Evolutionary conservation across 345 rosid genomes (phyloP).

Genomic region (Acer saccharum): DNA sequence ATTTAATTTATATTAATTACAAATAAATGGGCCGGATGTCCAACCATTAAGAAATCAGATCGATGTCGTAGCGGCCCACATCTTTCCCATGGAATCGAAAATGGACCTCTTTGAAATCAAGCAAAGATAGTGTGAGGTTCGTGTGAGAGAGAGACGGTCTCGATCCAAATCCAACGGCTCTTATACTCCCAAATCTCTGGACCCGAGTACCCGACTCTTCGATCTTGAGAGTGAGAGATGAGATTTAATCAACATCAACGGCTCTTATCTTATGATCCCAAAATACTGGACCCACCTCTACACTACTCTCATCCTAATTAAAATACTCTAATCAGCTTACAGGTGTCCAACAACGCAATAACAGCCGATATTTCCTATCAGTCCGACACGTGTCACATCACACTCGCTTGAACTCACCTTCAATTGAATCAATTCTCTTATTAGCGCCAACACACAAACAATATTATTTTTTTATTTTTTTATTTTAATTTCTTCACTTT

Average conservation of each 20-base stretch:
- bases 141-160: not conserved
- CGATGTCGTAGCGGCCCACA: not conserved
- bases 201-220: no score
- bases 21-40: no score
- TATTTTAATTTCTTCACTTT: not conserved
- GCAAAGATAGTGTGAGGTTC: not conserved
- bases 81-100: no score
- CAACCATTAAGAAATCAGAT: not conserved
- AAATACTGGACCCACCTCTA: not conserved
- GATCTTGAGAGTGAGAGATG: not conserved
- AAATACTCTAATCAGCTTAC: not conserved
- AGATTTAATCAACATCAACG: not conserved
- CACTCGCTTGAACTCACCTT: slow-evolving; percentile 20
- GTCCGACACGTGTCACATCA: slow-evolving; percentile 41
- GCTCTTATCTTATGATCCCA: not conserved
- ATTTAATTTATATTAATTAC: no score
- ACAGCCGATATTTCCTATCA: slow-evolving; percentile 19
- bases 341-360: slow-evolving; percentile 6
- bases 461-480: no score
- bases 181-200: not conserved
- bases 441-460: slow-evolving; percentile 18
- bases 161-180: not conserved
- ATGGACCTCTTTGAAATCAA: not conserved
- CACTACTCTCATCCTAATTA: not conserved
- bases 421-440: slow-evolving; percentile 20